These are phyloP conservation scores for Clarireedia hainanense DNA, from an alignment of 2,329 filamentous ascomycete species.

Conservation along the genomic window DNA sequence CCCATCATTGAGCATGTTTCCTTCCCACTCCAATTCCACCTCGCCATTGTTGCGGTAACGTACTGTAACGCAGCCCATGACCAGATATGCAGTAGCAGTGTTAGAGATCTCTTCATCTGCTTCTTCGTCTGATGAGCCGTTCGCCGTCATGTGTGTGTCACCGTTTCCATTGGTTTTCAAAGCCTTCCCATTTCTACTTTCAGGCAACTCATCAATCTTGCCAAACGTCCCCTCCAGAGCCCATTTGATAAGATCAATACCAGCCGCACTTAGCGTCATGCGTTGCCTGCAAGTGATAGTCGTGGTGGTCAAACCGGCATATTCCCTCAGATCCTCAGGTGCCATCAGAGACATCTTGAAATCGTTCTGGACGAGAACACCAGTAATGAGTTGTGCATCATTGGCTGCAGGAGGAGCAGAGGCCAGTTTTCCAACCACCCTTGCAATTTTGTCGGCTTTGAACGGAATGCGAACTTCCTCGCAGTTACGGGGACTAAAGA, in stretches of 20 bases:
- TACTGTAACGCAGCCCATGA: slow-evolving; percentile 91
- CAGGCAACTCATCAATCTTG: slow-evolving; percentile 59
- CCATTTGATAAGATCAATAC: slow-evolving; percentile 88
- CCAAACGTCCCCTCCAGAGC: slow-evolving; percentile 92
- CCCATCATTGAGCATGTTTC: slow-evolving; percentile 93
- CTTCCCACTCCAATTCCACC: slow-evolving; percentile 92
- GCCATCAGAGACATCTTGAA: slow-evolving; percentile 98
- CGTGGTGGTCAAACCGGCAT: slow-evolving; percentile 92
- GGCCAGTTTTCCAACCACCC: slow-evolving; percentile 90
- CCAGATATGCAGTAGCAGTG: slow-evolving; percentile 49
- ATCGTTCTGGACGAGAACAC: slow-evolving; percentile 93
- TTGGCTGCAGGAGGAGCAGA: slow-evolving; percentile 53
- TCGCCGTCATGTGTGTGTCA: slow-evolving; percentile 28
- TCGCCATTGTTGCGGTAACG: slow-evolving; percentile 69
- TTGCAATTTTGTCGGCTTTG: slow-evolving; percentile 88
- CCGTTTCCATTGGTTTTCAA: slow-evolving; percentile 17
- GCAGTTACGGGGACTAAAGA: slow-evolving; percentile 90
- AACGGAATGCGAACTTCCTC: slow-evolving; percentile 94
- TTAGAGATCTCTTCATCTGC: slow-evolving; percentile 55
- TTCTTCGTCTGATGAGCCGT: slow-evolving; percentile 41
- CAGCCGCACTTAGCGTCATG: slow-evolving; percentile 78
- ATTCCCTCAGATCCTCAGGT: slow-evolving; percentile 90
- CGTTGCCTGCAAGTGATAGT: slow-evolving; percentile 90
- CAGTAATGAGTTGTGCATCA: slow-evolving; percentile 60
- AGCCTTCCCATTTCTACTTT: slow-evolving; percentile 34